These are phyloP conservation scores for Podospora pseudocomata DNA, from an alignment of 495 filamentous ascomycete species.

Conservation along the genomic window DNA sequence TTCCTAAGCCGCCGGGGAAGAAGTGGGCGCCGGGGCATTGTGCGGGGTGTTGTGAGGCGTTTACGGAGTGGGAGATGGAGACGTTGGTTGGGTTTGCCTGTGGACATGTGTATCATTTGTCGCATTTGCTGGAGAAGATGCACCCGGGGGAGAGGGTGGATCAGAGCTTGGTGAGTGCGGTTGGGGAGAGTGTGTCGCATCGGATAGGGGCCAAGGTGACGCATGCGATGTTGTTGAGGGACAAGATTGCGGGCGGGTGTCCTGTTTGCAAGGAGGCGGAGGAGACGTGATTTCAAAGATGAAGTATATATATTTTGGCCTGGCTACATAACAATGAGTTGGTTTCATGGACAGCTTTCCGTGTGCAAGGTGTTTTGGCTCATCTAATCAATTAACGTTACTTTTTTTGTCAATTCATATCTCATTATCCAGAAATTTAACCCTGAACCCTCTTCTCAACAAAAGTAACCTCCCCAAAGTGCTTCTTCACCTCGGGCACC, in stretches of 20 bases:
- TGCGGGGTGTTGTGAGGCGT: constrained; percentile 59
- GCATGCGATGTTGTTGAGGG: constrained; percentile 73
- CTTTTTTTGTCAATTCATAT: background rate
- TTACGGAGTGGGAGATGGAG: constrained; percentile 60
- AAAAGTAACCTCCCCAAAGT: constrained; percentile 45
- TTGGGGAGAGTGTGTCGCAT: constrained; percentile 38
- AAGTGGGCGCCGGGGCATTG: constrained; percentile 52
- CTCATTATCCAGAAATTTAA: background rate
- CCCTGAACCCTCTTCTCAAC: constrained; percentile 37
- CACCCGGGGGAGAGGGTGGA: constrained; percentile 38
- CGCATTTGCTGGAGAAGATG: constrained; percentile 62
- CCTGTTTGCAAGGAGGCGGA: constrained; percentile 51
- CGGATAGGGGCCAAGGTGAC: constrained; percentile 81
- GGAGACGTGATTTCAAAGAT: constrained; percentile 3
- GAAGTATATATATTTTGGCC: background rate
- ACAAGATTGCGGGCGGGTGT: constrained; percentile 67
- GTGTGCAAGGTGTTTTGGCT: background rate
- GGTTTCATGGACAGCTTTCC: background rate
- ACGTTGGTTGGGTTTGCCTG: constrained; percentile 89
- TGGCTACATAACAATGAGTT: background rate
- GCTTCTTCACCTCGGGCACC: constrained; percentile 48
- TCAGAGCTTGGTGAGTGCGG: constrained; percentile 18
- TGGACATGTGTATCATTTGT: constrained; percentile 84
- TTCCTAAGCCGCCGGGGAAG: constrained; percentile 12
- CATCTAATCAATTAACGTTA: background rate